Percentiles rank a stretch among this genome's conserved stretches.
Conservation (phyloP, 257 asterid species). For the Capsicum baccatum region DNA sequence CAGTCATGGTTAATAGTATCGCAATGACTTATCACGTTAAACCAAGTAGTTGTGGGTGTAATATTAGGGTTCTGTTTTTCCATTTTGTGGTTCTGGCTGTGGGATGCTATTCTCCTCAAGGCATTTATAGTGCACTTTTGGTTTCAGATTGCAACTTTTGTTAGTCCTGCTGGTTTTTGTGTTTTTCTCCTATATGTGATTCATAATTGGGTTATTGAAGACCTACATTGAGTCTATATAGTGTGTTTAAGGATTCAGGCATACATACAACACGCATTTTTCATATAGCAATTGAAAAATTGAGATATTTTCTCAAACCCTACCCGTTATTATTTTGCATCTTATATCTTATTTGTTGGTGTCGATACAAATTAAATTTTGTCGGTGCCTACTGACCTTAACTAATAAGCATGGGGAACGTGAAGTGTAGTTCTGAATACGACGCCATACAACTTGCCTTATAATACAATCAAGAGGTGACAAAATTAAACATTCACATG, state of each 20-base stretch:
- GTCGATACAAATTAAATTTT: no score
- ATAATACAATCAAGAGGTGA: no score
- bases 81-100: slow-evolving; percentile 64
- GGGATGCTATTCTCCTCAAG: slow-evolving; percentile 53
- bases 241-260: no score
- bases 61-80: slow-evolving; percentile 55
- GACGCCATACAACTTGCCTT: no score
- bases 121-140: slow-evolving; percentile 43
- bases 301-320: no score
- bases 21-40: slow-evolving; percentile 62
- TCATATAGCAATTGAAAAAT: background rate
- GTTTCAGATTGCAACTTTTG: background rate
- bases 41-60: slow-evolving; percentile 77
- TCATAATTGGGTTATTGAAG: slow-evolving; percentile 46
- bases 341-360: no score
- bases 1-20: slow-evolving; percentile 88
- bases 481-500: no score
- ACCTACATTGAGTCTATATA: background rate
- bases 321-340: no score
- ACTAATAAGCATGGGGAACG: no score
- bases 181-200: background rate
- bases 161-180: slow-evolving; percentile 43
- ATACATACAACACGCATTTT: background rate
- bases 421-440: no score
- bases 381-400: no score